Conservation (phyloP, 345 rosid genomes). For the Aethionema arabicum region DNA sequence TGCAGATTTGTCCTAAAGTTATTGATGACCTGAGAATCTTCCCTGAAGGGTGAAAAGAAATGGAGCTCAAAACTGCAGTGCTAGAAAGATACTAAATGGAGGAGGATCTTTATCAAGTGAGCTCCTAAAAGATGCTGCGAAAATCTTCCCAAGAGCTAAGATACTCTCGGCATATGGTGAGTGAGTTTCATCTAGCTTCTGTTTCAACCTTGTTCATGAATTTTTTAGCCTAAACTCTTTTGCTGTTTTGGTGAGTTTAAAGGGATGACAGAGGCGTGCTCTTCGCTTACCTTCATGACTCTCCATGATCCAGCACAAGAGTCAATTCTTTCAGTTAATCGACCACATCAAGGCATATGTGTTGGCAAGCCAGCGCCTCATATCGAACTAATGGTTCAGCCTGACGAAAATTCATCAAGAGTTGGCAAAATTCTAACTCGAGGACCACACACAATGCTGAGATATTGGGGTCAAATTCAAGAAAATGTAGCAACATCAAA, state of each 20-base stretch:
- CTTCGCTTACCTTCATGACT: slow-evolving; percentile 73
- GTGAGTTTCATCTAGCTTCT: slow-evolving; percentile 23
- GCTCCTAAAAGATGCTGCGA: slow-evolving; percentile 47
- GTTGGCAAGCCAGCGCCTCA: slow-evolving; percentile 88
- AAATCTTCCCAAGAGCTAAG: slow-evolving; percentile 61
- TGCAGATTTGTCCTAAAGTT: not conserved
- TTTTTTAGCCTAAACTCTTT: slow-evolving; percentile 4
- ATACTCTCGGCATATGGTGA: slow-evolving; percentile 77
- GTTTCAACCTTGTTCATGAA: not conserved
- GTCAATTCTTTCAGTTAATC: slow-evolving; percentile 26
- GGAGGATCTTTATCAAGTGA: slow-evolving; percentile 69
- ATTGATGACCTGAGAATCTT: not conserved
- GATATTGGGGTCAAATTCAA: slow-evolving; percentile 55
- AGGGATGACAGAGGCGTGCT: slow-evolving; percentile 93
- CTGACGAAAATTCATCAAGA: slow-evolving; percentile 44
- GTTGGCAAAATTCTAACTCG: slow-evolving; percentile 70
- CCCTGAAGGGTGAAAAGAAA: slow-evolving; percentile 43
- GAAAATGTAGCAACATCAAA: slow-evolving; percentile 31
- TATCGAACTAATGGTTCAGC: slow-evolving; percentile 55
- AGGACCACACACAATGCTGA: slow-evolving; percentile 76
- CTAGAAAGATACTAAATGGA: slow-evolving; percentile 77
- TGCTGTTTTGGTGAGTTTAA: slow-evolving; percentile 10
- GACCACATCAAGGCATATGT: slow-evolving; percentile 52
- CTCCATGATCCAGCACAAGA: slow-evolving; percentile 49
- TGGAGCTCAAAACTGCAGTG: slow-evolving; percentile 41